phyloP scores from a whole-genome alignment of 495 filamentous ascomycete genomes.

The Antarctomyces pellizariae region DNA sequence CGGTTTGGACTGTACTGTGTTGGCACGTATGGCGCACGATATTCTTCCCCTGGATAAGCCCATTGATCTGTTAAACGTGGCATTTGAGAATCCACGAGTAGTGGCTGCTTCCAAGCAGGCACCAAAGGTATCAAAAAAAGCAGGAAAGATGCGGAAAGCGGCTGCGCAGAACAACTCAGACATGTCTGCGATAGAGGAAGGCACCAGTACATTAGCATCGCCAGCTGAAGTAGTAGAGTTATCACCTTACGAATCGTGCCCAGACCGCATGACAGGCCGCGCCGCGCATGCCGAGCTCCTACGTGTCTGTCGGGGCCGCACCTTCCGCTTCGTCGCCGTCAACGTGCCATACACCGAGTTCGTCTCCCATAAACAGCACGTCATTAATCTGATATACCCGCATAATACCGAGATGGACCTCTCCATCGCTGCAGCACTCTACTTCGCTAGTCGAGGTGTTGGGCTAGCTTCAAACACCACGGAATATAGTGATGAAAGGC shows the following conservation, averaged over 20 bases:
- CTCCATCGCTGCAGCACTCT: slow-evolving; percentile 81
- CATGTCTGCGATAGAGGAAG: slow-evolving; percentile 11
- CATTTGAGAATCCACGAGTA: slow-evolving; percentile 80
- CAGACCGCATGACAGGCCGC: slow-evolving; percentile 71
- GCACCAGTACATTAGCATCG: neutral
- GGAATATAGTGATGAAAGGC: slow-evolving; percentile 2
- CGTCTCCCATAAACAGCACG: slow-evolving; percentile 35
- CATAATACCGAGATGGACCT: slow-evolving; percentile 98
- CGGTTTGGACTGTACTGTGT: slow-evolving; percentile 74
- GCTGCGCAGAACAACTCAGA: slow-evolving; percentile 8
- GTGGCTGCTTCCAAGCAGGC: slow-evolving; percentile 20
- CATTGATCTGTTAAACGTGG: slow-evolving; percentile 86
- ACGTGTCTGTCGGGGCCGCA: slow-evolving; percentile 41
- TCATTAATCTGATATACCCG: slow-evolving; percentile 62
- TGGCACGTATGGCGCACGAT: slow-evolving; percentile 69
- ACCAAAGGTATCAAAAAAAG: slow-evolving; percentile 7
- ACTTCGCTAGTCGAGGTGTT: slow-evolving; percentile 69
- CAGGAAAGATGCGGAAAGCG: slow-evolving; percentile 5
- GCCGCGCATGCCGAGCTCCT: slow-evolving; percentile 51
- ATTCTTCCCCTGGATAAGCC: slow-evolving; percentile 38
- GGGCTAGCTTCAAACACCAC: slow-evolving; percentile 22
- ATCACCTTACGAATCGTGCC: slow-evolving; percentile 52
- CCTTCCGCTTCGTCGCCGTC: slow-evolving; percentile 63
- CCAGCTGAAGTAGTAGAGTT: neutral
- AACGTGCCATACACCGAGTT: slow-evolving; percentile 67